Evolutionary conservation across 768 basidiomycete species (phyloP), one percentile per base, ranked within the genome.

Genomic region (Mycena venus): DNA sequence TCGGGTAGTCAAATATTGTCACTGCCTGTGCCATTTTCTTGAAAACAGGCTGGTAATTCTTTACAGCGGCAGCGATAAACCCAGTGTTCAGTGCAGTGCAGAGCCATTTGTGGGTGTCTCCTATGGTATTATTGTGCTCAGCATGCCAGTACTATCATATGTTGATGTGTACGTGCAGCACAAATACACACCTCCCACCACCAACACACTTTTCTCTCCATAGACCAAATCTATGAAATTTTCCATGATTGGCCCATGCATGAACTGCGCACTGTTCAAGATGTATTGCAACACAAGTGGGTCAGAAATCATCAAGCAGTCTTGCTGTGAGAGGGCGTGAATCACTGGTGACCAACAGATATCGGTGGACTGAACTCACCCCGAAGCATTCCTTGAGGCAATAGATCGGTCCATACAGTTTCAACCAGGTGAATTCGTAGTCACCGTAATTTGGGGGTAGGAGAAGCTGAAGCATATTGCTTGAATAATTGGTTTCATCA

Each of bases 191-290:
- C 63, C 58, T 38, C 17, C n/a, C 11, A 23, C 21, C 2, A 3
- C 42, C 11, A 29, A 19, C 10, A 66, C 42, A 15, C 44, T 56
- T 38, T 19, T 67, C 15, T 3, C 81, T 34, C 34, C 23, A 42
- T 8, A 38, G 36, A n/a, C 5, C 58, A 36, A 6, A 51, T 14
- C 12, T 10, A 36, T 11, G 12, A 51, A 38, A 38, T 31, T 19
- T 5, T n/a, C 61, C 15, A 4, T 7, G 5, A 4, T 17, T 11
- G 63, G 31, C 2, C 21, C 25, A 10, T 51, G 47, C 0, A 7
- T 19, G 21, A 72, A 66, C 8, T 36, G 4, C 11, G 71, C 34
- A 47, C 44, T 72, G 36, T 66, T 72, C n/a, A 72, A 19, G 15
- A 47, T 15, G 19, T 21, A 72, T 60, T 32, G n/a, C n/a, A n/a